These are phyloP conservation scores for Setomelanomma holmii DNA, from an alignment of 2,329 filamentous ascomycete genomes.

Conservation along the genomic window DNA sequence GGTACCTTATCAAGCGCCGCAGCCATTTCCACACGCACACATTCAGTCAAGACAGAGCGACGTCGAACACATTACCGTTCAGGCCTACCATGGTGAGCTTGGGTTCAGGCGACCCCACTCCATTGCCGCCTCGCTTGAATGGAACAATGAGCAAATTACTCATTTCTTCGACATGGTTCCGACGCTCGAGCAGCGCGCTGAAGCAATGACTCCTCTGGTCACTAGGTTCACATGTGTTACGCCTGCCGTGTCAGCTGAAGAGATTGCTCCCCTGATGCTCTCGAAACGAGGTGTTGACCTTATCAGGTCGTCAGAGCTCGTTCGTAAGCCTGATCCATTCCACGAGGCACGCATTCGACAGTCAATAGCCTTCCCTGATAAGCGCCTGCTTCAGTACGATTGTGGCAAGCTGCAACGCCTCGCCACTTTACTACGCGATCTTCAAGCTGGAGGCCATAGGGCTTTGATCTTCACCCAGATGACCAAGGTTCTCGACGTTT, in stretches of 20 bases:
- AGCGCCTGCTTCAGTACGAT: constrained; percentile 94
- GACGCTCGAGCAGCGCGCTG: constrained; percentile 75
- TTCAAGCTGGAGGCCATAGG: constrained; percentile 89
- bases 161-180: constrained; percentile 72
- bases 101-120: constrained; percentile 40
- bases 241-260: constrained; percentile 82
- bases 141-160: constrained; percentile 75
- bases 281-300: constrained; percentile 64
- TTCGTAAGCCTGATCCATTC: constrained; percentile 76
- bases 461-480: constrained; percentile 99
- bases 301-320: constrained; percentile 63
- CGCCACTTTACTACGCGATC: constrained; percentile 81
- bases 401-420: constrained; percentile 95
- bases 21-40: constrained; percentile 28
- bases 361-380: constrained; percentile 96
- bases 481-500: constrained; percentile 96
- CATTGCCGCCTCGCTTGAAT: constrained; percentile 56
- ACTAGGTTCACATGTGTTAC: constrained; percentile 93
- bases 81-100: constrained; percentile 32
- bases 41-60: constrained; percentile 23
- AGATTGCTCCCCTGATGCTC: constrained; percentile 72
- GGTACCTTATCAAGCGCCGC: too few relatives aligned
- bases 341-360: constrained; percentile 91
- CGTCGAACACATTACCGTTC: constrained; percentile 45
- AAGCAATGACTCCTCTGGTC: constrained; percentile 75